Base-by-base conservation (phyloP, 371 early-diverging fungal species). In the Coemansia sp. region DNA sequence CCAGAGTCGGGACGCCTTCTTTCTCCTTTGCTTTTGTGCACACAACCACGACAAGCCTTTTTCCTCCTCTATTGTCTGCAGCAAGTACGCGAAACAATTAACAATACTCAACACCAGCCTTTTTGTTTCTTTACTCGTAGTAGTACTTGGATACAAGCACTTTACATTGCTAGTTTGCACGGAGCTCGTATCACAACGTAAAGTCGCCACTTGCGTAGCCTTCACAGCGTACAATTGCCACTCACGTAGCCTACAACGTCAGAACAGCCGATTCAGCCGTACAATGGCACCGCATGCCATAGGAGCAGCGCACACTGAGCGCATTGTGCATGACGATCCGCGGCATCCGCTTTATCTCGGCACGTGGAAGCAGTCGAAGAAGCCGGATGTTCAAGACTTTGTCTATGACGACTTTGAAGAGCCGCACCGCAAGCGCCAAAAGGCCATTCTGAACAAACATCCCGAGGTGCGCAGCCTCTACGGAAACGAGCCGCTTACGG, bases 331-430 rank as follows among this genome's bases (percentile, higher is more conserved):
- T 50, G 85, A 89, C 56, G 94, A 94, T 71, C 82, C 78, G 26
- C 84, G 94, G 58, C 88, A 88, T 64, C 94, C 94, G 5, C 73
- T 90, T 21, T 94, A 92, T 68, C 78, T 91, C 21, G 95, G 95
- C 62, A 82, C 78, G 37, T 94, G 95, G 95, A 84, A 84, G 70
- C 86, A 88, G 29, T 86, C 92, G 0, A 83, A 90, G 61, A 87
- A 87, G 70, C 81, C 90, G 61, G 89, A 91, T 37, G 84, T 81
- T 60, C 27, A 54, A 27, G 60, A 72, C 34, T 71, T 71, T 64
- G 84, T 90, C 66, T 90, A 90, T n/a, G 95, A 94, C 79, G 85
- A 92, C 76, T 79, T 92, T 82, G 97, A 97, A 74, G 97, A 97
- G 77, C 98, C 98, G 14, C 98, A 97, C 81, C 84, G 89, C 62